Evolutionary conservation across 768 basidiomycete species (phyloP).

Genomic region (Ramaria sp.): DNA sequence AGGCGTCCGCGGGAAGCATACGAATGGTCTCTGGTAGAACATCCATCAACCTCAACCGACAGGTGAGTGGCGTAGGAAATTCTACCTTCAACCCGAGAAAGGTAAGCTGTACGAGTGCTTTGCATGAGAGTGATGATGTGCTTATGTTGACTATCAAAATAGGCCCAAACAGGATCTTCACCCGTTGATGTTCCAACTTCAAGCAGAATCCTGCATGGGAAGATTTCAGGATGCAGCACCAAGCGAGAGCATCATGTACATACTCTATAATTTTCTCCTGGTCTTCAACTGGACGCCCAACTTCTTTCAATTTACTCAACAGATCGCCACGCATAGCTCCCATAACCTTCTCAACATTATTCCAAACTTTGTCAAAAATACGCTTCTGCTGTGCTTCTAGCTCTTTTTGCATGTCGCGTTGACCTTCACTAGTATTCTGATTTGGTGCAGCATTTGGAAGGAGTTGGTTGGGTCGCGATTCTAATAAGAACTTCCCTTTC

Average conservation of each 20-base stretch:
- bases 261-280: slow-evolving; percentile 97
- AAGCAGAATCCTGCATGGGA: slow-evolving; percentile 56
- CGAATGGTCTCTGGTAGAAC: not conserved
- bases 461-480: slow-evolving; percentile 80
- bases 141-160: slow-evolving; percentile 87
- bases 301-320: slow-evolving; percentile 70
- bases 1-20: not conserved
- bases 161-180: slow-evolving; percentile 93
- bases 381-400: slow-evolving; percentile 74
- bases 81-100: slow-evolving; percentile 39
- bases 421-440: slow-evolving; percentile 28
- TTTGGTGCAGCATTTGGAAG: slow-evolving; percentile 39
- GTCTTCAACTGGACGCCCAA: slow-evolving; percentile 73
- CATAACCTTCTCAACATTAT: slow-evolving; percentile 90
- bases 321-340: slow-evolving; percentile 77
- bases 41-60: not conserved
- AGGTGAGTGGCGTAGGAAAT: not conserved
- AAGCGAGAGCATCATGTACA: slow-evolving; percentile 18
- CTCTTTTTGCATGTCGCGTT: slow-evolving; percentile 39
- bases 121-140: slow-evolving; percentile 76
- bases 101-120: slow-evolving; percentile 42
- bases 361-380: slow-evolving; percentile 94
- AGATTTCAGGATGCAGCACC: not conserved
- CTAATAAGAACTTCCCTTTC: slow-evolving; percentile 86
- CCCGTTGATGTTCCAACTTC: slow-evolving; percentile 59